A percentile compares a stretch with the other conserved stretches of the same genome.
Evolutionary conservation across 768 basidiomycete genomes (phyloP).

Genomic region (Mycena olivaceomarginata): DNA sequence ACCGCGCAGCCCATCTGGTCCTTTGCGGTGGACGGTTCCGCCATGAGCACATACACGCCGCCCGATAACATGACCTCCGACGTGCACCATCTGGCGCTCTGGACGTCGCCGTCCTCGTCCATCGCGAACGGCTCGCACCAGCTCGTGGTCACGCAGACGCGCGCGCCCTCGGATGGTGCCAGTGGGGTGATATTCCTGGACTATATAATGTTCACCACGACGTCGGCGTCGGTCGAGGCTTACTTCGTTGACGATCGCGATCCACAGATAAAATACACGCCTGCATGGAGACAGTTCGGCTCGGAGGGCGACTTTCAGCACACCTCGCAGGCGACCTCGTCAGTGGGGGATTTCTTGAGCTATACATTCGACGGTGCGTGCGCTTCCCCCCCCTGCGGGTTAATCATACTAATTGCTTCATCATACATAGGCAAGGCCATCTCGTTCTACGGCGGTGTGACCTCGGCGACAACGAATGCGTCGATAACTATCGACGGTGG

Average conservation of each 20-base stretch:
- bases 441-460: slow-evolving; percentile 12
- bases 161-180: background rate
- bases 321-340: slow-evolving; percentile 17
- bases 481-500: slow-evolving; percentile 34
- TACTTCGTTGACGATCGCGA: slow-evolving; percentile 36
- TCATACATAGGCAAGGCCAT: slow-evolving; percentile 18
- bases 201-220: slow-evolving; percentile 34
- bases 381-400: background rate
- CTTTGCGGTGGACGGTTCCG: slow-evolving; percentile 20
- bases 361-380: slow-evolving; percentile 28
- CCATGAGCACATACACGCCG: background rate
- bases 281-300: slow-evolving; percentile 8
- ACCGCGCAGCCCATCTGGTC: background rate
- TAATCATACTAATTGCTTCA: background rate
- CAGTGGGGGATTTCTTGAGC: slow-evolving; percentile 14
- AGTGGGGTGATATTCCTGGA: slow-evolving; percentile 25
- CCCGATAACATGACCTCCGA: background rate
- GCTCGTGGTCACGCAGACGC: slow-evolving; percentile 29
- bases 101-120: background rate
- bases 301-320: slow-evolving; percentile 33
- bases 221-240: slow-evolving; percentile 8
- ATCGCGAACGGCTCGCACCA: too few relatives aligned
- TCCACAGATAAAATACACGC: slow-evolving; percentile 14
- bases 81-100: slow-evolving; percentile 23
- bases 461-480: slow-evolving; percentile 9